Percentiles rank a stretch among this genome's conserved stretches.
Conservation (phyloP, 2,329 filamentous ascomycete genomes). For the Epichloe sibirici region DNA sequence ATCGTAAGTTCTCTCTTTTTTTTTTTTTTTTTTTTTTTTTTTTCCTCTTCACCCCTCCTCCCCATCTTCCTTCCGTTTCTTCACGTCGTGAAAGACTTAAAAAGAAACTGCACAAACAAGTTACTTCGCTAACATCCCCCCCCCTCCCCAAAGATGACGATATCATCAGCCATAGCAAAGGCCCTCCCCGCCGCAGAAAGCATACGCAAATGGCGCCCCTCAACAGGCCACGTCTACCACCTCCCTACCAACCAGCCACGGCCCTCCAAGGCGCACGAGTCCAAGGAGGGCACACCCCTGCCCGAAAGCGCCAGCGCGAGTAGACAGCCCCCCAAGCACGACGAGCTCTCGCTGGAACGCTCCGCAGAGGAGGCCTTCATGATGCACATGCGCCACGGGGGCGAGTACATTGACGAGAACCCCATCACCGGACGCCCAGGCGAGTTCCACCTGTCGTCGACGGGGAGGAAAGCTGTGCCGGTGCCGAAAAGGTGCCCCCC, state of each 20-base stretch:
- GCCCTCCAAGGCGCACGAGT: constrained; percentile 22
- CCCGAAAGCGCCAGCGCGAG: constrained; percentile 23
- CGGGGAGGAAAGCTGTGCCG: constrained; percentile 36
- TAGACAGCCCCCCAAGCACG: constrained; percentile 22
- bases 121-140: background rate
- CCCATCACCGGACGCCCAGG: constrained; percentile 55
- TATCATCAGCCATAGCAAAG: constrained; percentile 42
- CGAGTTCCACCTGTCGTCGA: constrained; percentile 52
- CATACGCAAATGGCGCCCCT: constrained; percentile 42
- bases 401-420: constrained; percentile 56
- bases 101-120: background rate
- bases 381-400: constrained; percentile 45
- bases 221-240: constrained; percentile 40
- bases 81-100: background rate
- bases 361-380: constrained; percentile 46
- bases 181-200: constrained; percentile 38
- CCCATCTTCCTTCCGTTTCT: too few relatives aligned
- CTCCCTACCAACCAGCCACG: constrained; percentile 19
- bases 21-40: background rate
- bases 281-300: constrained; percentile 36
- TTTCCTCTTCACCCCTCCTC: background rate
- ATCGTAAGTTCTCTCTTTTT: constrained; percentile 31
- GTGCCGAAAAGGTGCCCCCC: constrained; percentile 20
- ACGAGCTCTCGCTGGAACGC: constrained; percentile 30
- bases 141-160: constrained; percentile 26